Evolutionary conservation across 1,139 yeast genomes (phyloP).

Genomic region (Dujonia santamariae): DNA sequence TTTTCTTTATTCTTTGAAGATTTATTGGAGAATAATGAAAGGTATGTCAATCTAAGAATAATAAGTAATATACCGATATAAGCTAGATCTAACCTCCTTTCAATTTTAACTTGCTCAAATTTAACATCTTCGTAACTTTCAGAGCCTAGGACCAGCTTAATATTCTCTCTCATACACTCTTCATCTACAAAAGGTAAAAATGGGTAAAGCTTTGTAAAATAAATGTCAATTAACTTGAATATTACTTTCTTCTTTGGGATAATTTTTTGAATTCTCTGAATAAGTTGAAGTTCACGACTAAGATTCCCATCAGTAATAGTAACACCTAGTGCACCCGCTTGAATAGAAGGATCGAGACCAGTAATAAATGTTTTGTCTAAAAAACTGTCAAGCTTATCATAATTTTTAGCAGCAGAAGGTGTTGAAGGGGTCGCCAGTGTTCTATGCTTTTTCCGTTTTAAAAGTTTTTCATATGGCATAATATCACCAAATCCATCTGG

Average conservation of each 20-base stretch:
- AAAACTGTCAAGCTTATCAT: background rate
- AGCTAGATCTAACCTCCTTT: conserved; percentile 32
- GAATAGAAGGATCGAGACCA: background rate
- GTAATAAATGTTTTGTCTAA: background rate
- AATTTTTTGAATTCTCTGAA: conserved; percentile 28
- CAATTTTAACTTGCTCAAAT: conserved; percentile 20
- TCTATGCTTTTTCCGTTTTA: background rate
- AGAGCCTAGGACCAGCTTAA: conserved; percentile 26
- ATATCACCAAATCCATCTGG: conserved; percentile 36
- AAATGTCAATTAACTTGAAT: conserved; percentile 31
- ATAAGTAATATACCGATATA: conserved; percentile 28
- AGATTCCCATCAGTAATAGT: conserved; percentile 28
- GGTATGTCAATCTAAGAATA: conserved; percentile 28
- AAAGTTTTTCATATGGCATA: conserved; percentile 24
- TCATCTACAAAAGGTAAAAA: conserved; percentile 39
- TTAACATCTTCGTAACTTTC: conserved; percentile 18
- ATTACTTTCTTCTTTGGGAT: conserved; percentile 31
- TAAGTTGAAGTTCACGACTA: conserved; percentile 28
- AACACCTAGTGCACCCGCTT: conserved; percentile 18
- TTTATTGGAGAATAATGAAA: conserved; percentile 33
- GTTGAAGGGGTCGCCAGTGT: conserved; percentile 1
- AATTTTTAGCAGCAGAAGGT: background rate
- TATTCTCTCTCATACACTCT: conserved; percentile 17
- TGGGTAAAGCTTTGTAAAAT: conserved; percentile 31
- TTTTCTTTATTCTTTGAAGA: conserved; percentile 25